Evolutionary conservation across 768 basidiomycete species (phyloP), one percentile per base, ranked within the genome.

Genomic region (Cytidiella melzeri): DNA sequence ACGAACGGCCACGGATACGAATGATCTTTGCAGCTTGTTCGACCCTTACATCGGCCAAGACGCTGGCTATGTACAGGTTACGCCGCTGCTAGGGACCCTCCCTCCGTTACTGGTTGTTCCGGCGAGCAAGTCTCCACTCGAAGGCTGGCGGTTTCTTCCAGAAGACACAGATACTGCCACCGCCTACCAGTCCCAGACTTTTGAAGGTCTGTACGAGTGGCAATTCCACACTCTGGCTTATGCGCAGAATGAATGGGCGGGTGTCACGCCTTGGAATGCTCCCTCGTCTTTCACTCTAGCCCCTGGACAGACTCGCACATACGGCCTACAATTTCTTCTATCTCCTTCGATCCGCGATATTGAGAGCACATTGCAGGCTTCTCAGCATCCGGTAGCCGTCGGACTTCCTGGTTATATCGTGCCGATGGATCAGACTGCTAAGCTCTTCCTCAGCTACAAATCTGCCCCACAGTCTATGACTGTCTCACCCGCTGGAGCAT

Each of bases 191-290:
- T 78, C 76, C 1, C 79, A 80, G 57, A 80, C 79, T 0, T 80
- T 80, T 55, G 79, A 80, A 55, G 79, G 71, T 0, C 57, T 79
- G 12, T 78, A 78, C 62, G 79, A 79, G 65, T 79, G 79, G 77
- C 73, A 76, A 55, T 77, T 78, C 59, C 79, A 79, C 48, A 79
- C 77, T 3, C 61, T 77, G 19, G 77, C 77, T 0, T 79, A 77
- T 56, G 76, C 77, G 11, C 64, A 78, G 53, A 74, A 76, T 55
- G 77, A 79, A 56, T 79, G 79, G 79, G 65, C 66, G 5, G 55
- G 57, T 6, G 73, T 73, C 30, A 73, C 74, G 0, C 76, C 79
- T 0, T 79, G 77, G 77, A 80, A 79, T 55, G 70, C 71, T 3
- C 69, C 77, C 3, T 74, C 77, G 1, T 76, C 75, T 12, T 64